phyloP scores from a whole-genome alignment of 2,329 filamentous ascomycete species.

The Xylariaceae sp. region DNA sequence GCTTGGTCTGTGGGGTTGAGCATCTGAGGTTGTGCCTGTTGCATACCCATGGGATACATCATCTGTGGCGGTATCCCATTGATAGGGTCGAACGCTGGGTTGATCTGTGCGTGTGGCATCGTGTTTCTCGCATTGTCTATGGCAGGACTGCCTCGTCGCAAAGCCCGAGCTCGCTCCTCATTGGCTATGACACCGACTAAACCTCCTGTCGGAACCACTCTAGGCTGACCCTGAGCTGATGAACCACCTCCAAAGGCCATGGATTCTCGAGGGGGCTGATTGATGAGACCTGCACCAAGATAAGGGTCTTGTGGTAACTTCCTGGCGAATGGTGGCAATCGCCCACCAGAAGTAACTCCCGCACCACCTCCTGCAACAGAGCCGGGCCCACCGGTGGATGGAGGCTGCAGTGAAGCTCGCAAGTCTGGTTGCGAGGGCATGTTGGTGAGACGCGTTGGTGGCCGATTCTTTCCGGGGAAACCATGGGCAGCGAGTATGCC shows the following conservation, averaged over 20 bases:
- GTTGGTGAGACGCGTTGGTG: conserved; percentile 63
- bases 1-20: conserved; percentile 64
- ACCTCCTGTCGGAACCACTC: conserved; percentile 63
- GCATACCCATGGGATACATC: conserved; percentile 42
- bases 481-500: conserved; percentile 85
- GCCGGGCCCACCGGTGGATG: conserved; percentile 48
- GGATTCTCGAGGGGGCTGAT: conserved; percentile 68
- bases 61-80: conserved; percentile 48
- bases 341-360: conserved; percentile 36
- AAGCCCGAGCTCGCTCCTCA: conserved; percentile 74
- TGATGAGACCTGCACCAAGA: conserved; percentile 71
- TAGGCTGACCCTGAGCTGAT: conserved; percentile 35
- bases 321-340: conserved; percentile 76
- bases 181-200: conserved; percentile 83
- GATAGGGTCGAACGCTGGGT: conserved; percentile 44
- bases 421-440: conserved; percentile 71
- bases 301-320: conserved; percentile 83
- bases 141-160: conserved; percentile 75
- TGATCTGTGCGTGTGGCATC: conserved; percentile 33
- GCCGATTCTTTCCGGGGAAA: conserved; percentile 74
- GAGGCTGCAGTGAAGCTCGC: conserved; percentile 48
- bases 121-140: conserved; percentile 46
- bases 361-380: conserved; percentile 53
- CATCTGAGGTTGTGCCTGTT: conserved; percentile 31
- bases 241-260: conserved; percentile 63